Percentiles rank a stretch among this genome's conserved stretches.
phyloP scores from a whole-genome alignment of 2,329 filamentous ascomycete species.

The Huntiella bhutanensis region DNA sequence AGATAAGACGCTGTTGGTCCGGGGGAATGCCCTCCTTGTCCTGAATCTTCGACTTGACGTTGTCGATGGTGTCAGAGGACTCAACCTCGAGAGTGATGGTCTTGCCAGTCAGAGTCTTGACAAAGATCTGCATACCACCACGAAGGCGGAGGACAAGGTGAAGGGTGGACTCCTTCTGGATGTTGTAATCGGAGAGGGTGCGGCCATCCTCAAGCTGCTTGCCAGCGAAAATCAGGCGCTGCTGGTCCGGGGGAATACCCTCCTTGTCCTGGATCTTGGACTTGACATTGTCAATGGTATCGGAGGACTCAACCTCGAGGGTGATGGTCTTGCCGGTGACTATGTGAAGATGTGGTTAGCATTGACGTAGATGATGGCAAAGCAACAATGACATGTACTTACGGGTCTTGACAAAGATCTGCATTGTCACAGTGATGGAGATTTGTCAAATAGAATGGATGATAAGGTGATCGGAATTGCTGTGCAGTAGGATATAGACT shows the following conservation, averaged over 20 bases:
- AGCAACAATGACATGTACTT: constrained; percentile 25
- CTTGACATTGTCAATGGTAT: constrained; percentile 95
- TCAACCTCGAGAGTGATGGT: constrained; percentile 88
- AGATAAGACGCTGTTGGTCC: constrained; percentile 86
- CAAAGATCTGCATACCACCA: constrained; percentile 79
- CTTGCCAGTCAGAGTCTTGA: constrained; percentile 79
- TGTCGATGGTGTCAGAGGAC: constrained; percentile 79
- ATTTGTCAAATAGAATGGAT: constrained; percentile 1
- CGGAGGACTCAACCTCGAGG: constrained; percentile 69
- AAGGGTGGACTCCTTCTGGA: constrained; percentile 79
- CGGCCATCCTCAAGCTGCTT: constrained; percentile 94
- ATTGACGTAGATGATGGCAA: constrained; percentile 19
- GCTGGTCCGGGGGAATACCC: constrained; percentile 87
- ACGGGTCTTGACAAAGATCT: constrained; percentile 97
- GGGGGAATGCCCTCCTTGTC: constrained; percentile 88
- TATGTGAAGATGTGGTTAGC: constrained; percentile 19
- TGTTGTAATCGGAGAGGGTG: constrained; percentile 74
- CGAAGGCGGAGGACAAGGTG: constrained; percentile 74
- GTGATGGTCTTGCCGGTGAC: constrained; percentile 79
- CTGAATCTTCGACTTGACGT: constrained; percentile 86
- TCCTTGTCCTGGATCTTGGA: constrained; percentile 96
- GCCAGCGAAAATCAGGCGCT: constrained; percentile 87
- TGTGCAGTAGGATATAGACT: constrained; percentile 7
- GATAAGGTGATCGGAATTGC: constrained; percentile 10
- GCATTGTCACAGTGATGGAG: constrained; percentile 35